These are phyloP conservation scores for Mycena sp. DNA, from an alignment of 1,284 basidiomycete species.

Conservation along the genomic window DNA sequence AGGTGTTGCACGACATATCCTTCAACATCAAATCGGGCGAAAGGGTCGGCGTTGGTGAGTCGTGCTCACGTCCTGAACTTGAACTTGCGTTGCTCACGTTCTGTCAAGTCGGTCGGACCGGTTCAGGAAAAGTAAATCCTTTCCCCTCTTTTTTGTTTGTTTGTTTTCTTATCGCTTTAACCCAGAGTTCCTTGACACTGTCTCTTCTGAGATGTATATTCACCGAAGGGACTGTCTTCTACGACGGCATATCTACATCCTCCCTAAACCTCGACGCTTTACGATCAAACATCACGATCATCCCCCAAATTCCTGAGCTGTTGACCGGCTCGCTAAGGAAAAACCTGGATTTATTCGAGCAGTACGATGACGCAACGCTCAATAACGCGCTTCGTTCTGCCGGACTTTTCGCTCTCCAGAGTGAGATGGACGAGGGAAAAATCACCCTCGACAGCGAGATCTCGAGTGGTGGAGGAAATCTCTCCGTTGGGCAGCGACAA, in stretches of 20 bases:
- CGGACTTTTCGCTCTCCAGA: constrained; percentile 62
- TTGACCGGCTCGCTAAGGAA: constrained; percentile 67
- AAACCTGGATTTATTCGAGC: constrained; percentile 77
- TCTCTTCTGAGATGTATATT: constrained; percentile 64
- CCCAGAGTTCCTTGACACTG: constrained; percentile 56
- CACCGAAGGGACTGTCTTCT: constrained; percentile 64
- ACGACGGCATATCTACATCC: constrained; percentile 56
- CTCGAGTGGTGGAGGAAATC: constrained; percentile 67
- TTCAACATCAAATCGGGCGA: constrained; percentile 68
- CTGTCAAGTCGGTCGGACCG: constrained; percentile 72
- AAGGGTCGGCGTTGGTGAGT: constrained; percentile 66
- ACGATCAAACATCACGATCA: constrained; percentile 71
- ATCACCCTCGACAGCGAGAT: constrained; percentile 64
- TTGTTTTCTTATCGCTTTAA: background rate
- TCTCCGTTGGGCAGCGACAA: constrained; percentile 80
- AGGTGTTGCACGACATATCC: constrained; percentile 64
- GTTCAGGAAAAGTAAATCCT: constrained; percentile 75
- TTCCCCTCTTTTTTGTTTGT: background rate
- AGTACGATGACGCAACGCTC: constrained; percentile 73
- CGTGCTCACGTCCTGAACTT: background rate
- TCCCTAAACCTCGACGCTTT: constrained; percentile 74
- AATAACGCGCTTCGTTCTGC: constrained; percentile 64
- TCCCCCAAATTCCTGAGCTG: constrained; percentile 69
- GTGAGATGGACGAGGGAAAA: constrained; percentile 57
- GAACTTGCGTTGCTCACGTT: background rate